Evolutionary conservation across 2,329 filamentous ascomycete species (phyloP), one percentile per base, ranked within the genome.

Genomic region (Aspergillus aculeatus): DNA sequence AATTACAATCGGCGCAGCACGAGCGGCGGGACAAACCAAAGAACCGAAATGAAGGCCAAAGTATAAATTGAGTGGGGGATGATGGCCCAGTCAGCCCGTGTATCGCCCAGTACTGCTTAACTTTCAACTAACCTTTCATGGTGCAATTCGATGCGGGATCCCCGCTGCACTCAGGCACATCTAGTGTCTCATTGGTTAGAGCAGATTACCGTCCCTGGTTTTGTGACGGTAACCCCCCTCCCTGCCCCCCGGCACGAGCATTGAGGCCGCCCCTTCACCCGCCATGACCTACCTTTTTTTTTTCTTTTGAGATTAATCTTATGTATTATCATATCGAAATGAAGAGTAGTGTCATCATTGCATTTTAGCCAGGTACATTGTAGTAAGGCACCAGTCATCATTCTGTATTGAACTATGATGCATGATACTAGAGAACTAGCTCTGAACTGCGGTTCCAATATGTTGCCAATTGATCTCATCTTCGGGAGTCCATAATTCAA

Each of bases 191-290:
- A 66, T 62, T 66, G 59, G 61, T 16, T 9, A 11, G 5, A 7
- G 1, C 4, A 19, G 26, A 57, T 54, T 62, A 66, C 60, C 35
- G 69, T 71, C 53, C 69, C 69, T 71, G 69, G 69, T 68, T 63
- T 62, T 50, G 16, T 54, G 47, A 63, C 64, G 35, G 67, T 70
- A 62, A 58, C 44, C 4, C 54, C 44, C 26, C 26, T 10, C 7
- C 7, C 26, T 29, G 26, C 26, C 26, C 26, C 26, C 26, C 26
- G 26, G 26, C 26, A 29, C 26, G 26, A 29, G 26, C 26, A 29
- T 26, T 29, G 26, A 29, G 26, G 26, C 38, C 41, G 26, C 41
- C 29, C 53, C 48, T 55, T 35, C 47, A 55, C 47, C 38, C 38
- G 38, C 38, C 38, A 44, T 44, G 38, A 44, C 38, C 38, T 19